Percentiles rank a stretch among this genome's conserved stretches.
Evolutionary conservation across 108 stramenopile genomes (phyloP).

Genomic region (Cylindrotheca closterium): DNA sequence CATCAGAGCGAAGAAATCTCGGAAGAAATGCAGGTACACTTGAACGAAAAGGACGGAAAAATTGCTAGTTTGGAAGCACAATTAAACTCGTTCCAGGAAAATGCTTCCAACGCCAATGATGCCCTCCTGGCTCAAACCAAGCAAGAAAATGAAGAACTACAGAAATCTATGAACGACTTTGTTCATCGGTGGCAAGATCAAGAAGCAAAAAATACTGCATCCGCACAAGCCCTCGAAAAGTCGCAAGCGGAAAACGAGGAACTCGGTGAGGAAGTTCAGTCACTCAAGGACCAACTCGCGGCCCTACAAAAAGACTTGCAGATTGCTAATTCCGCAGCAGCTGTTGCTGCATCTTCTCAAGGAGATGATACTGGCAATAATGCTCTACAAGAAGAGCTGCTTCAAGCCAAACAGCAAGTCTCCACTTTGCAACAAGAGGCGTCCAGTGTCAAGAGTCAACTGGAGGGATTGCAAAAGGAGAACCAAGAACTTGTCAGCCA

Average conservation of each 20-base stretch:
- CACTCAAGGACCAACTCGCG: background rate
- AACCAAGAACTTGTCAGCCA: slow-evolving; percentile 3
- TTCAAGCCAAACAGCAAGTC: background rate
- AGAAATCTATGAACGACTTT: background rate
- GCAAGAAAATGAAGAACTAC: slow-evolving; percentile 2
- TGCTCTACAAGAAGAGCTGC: background rate
- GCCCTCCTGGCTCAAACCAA: background rate
- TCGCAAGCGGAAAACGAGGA: background rate
- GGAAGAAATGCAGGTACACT: slow-evolving; percentile 3
- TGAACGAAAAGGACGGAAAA: background rate
- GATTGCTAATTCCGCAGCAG: background rate
- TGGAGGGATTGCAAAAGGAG: slow-evolving; percentile 6
- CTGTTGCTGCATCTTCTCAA: background rate
- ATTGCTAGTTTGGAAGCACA: slow-evolving; percentile 1
- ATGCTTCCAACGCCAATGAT: background rate
- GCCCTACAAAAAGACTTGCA: background rate
- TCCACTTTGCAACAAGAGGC: background rate
- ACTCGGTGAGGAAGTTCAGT: background rate
- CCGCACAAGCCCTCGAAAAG: background rate
- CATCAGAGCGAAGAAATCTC: background rate
- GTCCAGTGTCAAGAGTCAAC: background rate
- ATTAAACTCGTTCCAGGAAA: slow-evolving; percentile 1
- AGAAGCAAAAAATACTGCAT: background rate
- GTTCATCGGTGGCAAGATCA: background rate
- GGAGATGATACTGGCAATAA: background rate